Evolutionary conservation across 805 yeast species (phyloP), one percentile per base, ranked within the genome.

Genomic region (Teunomyces stri): DNA sequence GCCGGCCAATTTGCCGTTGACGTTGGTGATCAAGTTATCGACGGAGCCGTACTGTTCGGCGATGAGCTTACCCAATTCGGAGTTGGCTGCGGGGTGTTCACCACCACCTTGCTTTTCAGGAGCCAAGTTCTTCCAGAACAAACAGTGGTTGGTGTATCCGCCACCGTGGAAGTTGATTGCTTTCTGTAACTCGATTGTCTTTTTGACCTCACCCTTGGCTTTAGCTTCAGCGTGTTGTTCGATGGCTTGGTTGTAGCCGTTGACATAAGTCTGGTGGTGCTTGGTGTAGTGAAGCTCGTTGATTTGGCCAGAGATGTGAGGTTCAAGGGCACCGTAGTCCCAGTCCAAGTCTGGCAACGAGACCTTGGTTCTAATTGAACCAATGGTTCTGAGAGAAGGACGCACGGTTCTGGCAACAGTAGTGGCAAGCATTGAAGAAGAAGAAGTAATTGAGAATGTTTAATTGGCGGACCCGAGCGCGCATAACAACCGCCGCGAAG

Each of bases 261-360:
- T 86, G 56, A 89, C 96, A 62, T 89, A 89, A 29, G 96, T 87
- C 71, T 88, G 94, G 68, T 89, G 96, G 70, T 89, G 97, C 76
- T 90, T 90, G 55, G 83, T 78, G 79, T 89, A 87, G 73, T 89
- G 97, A 45, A 84, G 54, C 68, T 87, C 94, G 69, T 88, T 90
- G 72, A 89, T 89, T 64, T 87, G 82, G 39, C 90, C 95, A 35
- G 94, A 82, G 58, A 89, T 87, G 70, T 69, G 79, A 48, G 97
- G 96, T 74, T 89, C 97, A 46, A 89, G 75, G 20, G 89, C 96
- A 55, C 82, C 87, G 58, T 81, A 90, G 62, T 85, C 96, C 79
- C 84, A 89, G 64, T 84, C 87, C 59, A 89, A 75, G 56, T 85
- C 88, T 49, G 96, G 96, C 56, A 89, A 75, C 31, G 87, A 76